Evolutionary conservation across 805 yeast genomes (phyloP).

Genomic region (Candida fluviatilis): DNA sequence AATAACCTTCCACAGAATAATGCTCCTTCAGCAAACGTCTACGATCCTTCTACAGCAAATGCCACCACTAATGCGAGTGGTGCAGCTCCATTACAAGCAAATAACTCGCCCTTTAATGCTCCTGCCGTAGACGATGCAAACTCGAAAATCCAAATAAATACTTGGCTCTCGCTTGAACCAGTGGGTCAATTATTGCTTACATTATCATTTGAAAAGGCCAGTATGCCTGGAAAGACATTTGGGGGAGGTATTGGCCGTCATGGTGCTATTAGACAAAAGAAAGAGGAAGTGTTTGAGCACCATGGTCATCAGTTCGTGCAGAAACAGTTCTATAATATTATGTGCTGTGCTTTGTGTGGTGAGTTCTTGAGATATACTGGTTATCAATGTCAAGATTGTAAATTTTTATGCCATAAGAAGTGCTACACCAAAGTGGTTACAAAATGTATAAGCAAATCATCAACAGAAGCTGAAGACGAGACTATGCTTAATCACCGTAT

Average conservation of each 20-base stretch:
- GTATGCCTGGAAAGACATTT: conserved; percentile 32
- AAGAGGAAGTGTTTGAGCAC: conserved; percentile 86
- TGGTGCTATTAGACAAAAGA: conserved; percentile 95
- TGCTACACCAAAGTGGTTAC: conserved; percentile 79
- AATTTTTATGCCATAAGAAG: conserved; percentile 73
- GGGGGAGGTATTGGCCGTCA: conserved; percentile 68
- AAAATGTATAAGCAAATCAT: conserved; percentile 75
- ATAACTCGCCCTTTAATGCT: no score
- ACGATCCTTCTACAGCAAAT: conserved; percentile 4
- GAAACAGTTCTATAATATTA: conserved; percentile 90
- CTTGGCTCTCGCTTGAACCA: conserved; percentile 93
- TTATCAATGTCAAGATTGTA: conserved; percentile 81
- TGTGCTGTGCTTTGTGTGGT: conserved; percentile 97
- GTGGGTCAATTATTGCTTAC: conserved; percentile 83
- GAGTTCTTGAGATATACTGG: conserved; percentile 89
- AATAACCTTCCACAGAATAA: conserved; percentile 39
- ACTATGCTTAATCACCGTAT: conserved; percentile 89
- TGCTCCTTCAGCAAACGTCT: conserved; percentile 5
- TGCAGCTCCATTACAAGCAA: no score
- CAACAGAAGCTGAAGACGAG: conserved; percentile 68
- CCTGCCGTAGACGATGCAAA: conserved; percentile 8
- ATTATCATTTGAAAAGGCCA: conserved; percentile 71
- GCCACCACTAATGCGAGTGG: conserved; percentile 2
- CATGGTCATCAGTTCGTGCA: conserved; percentile 97
- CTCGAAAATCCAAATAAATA: conserved; percentile 47